Percentiles rank a stretch among this genome's conserved stretches.
Conservation (phyloP, 2,329 filamentous ascomycete species). For the Trichoderma asperellum region DNA sequence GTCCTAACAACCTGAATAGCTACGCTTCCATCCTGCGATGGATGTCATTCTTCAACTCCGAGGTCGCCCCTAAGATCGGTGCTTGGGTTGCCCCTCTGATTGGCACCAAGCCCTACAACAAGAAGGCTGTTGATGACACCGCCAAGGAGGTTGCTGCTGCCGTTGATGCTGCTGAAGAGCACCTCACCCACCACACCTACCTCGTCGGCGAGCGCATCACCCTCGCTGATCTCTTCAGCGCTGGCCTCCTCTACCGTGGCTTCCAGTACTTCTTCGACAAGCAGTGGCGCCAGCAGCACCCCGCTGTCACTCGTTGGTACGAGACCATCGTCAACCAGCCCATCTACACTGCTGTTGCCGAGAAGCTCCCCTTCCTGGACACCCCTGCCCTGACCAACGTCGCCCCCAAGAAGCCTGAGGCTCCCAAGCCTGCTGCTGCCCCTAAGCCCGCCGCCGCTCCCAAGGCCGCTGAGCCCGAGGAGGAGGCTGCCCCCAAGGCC, state of each 20-base stretch:
- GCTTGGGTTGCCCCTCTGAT: slow-evolving; percentile 86
- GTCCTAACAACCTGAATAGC: slow-evolving; percentile 46
- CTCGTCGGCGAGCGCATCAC: slow-evolving; percentile 97
- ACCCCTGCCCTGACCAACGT: slow-evolving; percentile 73
- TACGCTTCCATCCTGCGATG: slow-evolving; percentile 97
- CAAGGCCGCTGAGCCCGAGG: slow-evolving; percentile 40
- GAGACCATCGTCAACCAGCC: slow-evolving; percentile 91
- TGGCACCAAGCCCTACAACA: slow-evolving; percentile 88
- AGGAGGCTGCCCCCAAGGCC: slow-evolving; percentile 70
- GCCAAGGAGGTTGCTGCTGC: slow-evolving; percentile 70
- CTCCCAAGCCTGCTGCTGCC: slow-evolving; percentile 72
- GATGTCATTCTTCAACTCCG: slow-evolving; percentile 95
- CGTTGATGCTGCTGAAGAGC: slow-evolving; percentile 76
- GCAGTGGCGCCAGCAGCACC: slow-evolving; percentile 80
- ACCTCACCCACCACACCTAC: slow-evolving; percentile 92
- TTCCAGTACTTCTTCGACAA: slow-evolving; percentile 96
- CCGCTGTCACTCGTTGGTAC: slow-evolving; percentile 91
- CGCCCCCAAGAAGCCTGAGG: slow-evolving; percentile 77
- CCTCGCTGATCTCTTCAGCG: slow-evolving; percentile 88
- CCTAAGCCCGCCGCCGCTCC: slow-evolving; percentile 44
- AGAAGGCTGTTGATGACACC: slow-evolving; percentile 88
- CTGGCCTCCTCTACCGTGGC: slow-evolving; percentile 78
- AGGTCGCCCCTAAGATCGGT: slow-evolving; percentile 74
- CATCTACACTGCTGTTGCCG: slow-evolving; percentile 80
- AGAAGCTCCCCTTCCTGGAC: slow-evolving; percentile 78